Percentiles rank a stretch among this genome's conserved stretches.
Conservation (phyloP, 2,329 filamentous ascomycete genomes). For the Apiospora arundinis region DNA sequence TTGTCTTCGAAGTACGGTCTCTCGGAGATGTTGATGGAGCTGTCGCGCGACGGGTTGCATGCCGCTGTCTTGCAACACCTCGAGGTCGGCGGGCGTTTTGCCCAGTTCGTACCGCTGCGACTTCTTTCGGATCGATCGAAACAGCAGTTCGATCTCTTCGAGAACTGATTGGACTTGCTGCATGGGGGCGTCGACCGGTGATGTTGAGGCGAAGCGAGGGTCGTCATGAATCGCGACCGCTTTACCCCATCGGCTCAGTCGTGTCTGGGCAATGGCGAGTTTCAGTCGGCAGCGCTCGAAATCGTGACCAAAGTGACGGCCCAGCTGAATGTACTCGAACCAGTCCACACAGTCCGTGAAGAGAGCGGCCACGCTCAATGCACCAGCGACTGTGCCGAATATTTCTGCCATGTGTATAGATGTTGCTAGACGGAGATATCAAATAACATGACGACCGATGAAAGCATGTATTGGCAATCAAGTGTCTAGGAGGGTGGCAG, state of each 20-base stretch:
- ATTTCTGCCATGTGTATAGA: background rate
- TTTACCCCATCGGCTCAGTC: conserved; percentile 44
- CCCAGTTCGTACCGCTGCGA: conserved; percentile 34
- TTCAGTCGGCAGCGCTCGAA: conserved; percentile 42
- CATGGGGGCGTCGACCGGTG: background rate
- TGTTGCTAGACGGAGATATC: background rate
- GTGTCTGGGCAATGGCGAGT: conserved; percentile 39
- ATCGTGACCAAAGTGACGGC: conserved; percentile 41
- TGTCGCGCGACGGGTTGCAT: conserved; percentile 26
- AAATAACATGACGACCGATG: background rate
- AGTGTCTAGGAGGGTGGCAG: background rate
- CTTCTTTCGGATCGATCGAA: conserved; percentile 30
- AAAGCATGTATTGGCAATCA: background rate
- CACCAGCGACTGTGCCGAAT: conserved; percentile 4
- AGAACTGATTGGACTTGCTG: conserved; percentile 30
- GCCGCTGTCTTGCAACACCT: conserved; percentile 16
- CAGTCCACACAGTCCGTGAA: conserved; percentile 32
- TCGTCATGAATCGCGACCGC: conserved; percentile 40
- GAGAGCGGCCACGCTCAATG: conserved; percentile 17
- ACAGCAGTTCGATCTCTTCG: conserved; percentile 35
- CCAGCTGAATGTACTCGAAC: conserved; percentile 49
- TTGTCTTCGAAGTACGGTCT: conserved; percentile 26
- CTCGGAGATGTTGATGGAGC: conserved; percentile 25
- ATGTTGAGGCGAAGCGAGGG: conserved; percentile 29
- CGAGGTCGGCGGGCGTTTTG: conserved; percentile 25